Base-by-base conservation (phyloP, 2,329 filamentous ascomycete species). In the Pyrenochaeta sp. region DNA sequence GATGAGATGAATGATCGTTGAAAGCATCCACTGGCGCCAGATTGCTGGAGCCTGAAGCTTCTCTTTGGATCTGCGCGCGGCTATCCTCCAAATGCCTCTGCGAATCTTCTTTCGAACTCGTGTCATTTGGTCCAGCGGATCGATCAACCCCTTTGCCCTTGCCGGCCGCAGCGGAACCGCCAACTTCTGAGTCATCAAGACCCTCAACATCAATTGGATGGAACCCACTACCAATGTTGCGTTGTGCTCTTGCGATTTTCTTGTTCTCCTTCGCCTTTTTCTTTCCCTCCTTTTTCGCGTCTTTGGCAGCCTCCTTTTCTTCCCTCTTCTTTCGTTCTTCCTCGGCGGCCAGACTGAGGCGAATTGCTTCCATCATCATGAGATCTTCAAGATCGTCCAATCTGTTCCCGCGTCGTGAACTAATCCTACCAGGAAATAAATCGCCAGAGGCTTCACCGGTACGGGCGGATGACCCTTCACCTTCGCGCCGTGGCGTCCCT, bases 341-440 rank as follows among this genome's bases (percentile, higher is more conserved):
- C 68, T 99, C 94, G 1, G 90, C 87, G 0, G 88, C 91, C n/a
- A 99, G 77, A 34, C 91, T 96, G 20, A 96, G 72, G 26, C 94
- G 81, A 34, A 99, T 95, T 0, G 94, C 94, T 69, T 99, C 94
- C 80, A 94, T 90, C 78, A 97, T 91, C 94, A 99, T 99, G 77
- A 99, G 89, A 35, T 96, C 93, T 68, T 99, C 94, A 0, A 97
- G 80, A 58, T 97, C 92, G 15, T 95, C 90, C 65, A 95, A 84
- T 20, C 90, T 55, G 35, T 66, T 81, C 42, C 72, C 81, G 49
- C 83, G 75, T 47, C 85, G 74, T 23, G 81, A 81, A 55, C 78
- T 81, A 13, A 72, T 68, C 6, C 80, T 71, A 10, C 69, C 73
- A 21, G 70, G 61, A 22, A 63, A 66, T 5, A 74, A 46, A 44